phyloP scores from a whole-genome alignment of 2,329 filamentous ascomycete species.

The Pestalotiopsis fici region DNA sequence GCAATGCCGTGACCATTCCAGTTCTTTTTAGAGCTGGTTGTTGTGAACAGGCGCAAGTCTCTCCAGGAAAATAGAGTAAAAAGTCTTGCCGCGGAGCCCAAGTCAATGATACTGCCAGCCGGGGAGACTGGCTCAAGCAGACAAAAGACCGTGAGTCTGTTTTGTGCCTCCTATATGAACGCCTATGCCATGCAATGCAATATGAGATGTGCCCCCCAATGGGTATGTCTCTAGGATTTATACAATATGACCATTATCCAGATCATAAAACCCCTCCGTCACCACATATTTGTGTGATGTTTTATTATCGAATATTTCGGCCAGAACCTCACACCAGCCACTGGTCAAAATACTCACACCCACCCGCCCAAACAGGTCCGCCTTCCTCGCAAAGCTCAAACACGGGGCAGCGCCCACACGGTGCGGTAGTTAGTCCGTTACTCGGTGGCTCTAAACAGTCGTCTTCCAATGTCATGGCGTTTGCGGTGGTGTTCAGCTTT shows the following conservation, averaged over 20 bases:
- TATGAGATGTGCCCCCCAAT: neutral
- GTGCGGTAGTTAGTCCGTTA: conserved; percentile 84
- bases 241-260: neutral
- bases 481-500: conserved; percentile 34
- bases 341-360: conserved; percentile 86
- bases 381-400: conserved; percentile 91
- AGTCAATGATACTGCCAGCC: neutral
- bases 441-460: conserved; percentile 41
- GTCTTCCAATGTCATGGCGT: conserved; percentile 24
- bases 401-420: conserved; percentile 89
- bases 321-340: conserved; percentile 63
- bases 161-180: conserved; percentile 6
- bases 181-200: conserved; percentile 19
- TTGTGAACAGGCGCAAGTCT: neutral
- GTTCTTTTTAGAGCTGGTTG: neutral
- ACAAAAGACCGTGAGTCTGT: neutral
- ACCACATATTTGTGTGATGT: neutral
- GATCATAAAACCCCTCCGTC: neutral
- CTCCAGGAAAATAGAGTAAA: no score
- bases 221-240: neutral
- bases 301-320: neutral
- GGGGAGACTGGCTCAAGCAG: neutral
- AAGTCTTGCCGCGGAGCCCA: no score
- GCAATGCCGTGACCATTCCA: neutral
- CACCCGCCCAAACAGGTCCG: conserved; percentile 85